Base-by-base conservation (phyloP, 164 flowering plant species). In the Amborella trichopoda region DNA sequence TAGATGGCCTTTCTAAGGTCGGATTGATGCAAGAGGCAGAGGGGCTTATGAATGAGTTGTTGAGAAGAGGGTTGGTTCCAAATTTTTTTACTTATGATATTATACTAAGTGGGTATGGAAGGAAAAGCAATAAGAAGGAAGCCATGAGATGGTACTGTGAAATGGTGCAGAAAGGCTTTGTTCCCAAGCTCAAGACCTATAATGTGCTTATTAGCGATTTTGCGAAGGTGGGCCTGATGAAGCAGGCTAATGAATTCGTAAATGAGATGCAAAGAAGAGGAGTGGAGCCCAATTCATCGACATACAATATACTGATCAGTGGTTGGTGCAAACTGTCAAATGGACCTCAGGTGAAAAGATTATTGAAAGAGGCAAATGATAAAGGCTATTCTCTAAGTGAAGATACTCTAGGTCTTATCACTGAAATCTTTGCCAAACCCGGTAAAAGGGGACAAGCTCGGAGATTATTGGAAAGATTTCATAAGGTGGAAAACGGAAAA, bases 181-280 rank as follows among this genome's bases (percentile, higher is more conserved):
- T 80, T 56, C 99, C 96, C 23, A 69, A 55, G 38, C 61, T 74
- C 19, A 64, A 85, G 37, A 78, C 88, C 5, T 91, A 78, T 34
- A 91, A 91, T 64, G 70, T 67, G 22, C 95, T 87, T 42, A 80
- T 87, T 21, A 60, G 61, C 53, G 72, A 66, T 59, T 84, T 83
- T 65, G 65, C 83, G 22, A 73, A 63, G 57, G 75, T 16, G 16
- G 80, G 82, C 44, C 80, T 66, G 65, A 87, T 91, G 96, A 60
- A 39, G 23, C 90, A 86, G 64, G 96, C 95, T 14, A 72, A 66
- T 48, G 96, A 86, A 64, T 81, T 91, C 43, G 30, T 84, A 66
- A 78, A 73, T 30, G 96, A 87, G 69, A 91, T 91, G 99, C 68
- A 61, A 59, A 41, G 46, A 9, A 72, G 88, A 73, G 93, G 86